These are phyloP conservation scores for Colletotrichum destructivum DNA, from an alignment of 2,329 filamentous ascomycete genomes.

Conservation along the genomic window DNA sequence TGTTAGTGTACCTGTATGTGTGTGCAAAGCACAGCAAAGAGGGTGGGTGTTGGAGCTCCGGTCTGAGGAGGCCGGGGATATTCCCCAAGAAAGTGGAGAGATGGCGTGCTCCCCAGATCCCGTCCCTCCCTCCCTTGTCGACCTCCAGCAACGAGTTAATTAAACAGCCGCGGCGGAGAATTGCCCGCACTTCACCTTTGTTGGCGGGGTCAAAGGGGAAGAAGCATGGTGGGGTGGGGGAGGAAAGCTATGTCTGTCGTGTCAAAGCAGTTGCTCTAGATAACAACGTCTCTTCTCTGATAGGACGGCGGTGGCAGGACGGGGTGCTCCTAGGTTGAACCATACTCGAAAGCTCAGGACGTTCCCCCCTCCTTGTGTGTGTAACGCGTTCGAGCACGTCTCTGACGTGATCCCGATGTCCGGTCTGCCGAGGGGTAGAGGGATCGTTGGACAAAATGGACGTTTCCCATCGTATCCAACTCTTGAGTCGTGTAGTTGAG, in stretches of 20 bases:
- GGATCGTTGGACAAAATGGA: slow-evolving; percentile 15
- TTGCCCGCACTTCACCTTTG: neutral
- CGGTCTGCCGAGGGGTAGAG: slow-evolving; percentile 14
- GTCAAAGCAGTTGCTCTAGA: slow-evolving; percentile 28
- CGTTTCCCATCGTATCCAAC: neutral
- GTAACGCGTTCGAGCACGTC: slow-evolving; percentile 34
- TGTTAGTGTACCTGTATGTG: neutral
- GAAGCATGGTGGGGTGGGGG: slow-evolving; percentile 18
- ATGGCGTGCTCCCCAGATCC: slow-evolving; percentile 42
- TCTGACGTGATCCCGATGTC: slow-evolving; percentile 40
- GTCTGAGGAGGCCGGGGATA: slow-evolving; percentile 25
- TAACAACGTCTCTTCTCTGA: slow-evolving; percentile 35
- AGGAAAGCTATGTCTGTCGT: slow-evolving; percentile 1
- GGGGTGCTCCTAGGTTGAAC: slow-evolving; percentile 8
- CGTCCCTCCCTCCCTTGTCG: slow-evolving; percentile 6
- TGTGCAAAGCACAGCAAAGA: neutral
- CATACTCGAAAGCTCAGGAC: neutral
- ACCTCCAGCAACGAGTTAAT: slow-evolving; percentile 6
- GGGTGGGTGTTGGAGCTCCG: slow-evolving; percentile 25
- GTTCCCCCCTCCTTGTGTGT: slow-evolving; percentile 13
- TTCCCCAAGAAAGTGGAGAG: slow-evolving; percentile 43
- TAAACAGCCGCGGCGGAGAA: neutral
- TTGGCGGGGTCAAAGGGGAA: slow-evolving; percentile 6
- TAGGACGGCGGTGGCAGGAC: slow-evolving; percentile 14
- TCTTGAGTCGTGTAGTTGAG: neutral